These are phyloP conservation scores for Xylaria multiplex DNA, from an alignment of 2,329 filamentous ascomycete genomes.

Conservation along the genomic window DNA sequence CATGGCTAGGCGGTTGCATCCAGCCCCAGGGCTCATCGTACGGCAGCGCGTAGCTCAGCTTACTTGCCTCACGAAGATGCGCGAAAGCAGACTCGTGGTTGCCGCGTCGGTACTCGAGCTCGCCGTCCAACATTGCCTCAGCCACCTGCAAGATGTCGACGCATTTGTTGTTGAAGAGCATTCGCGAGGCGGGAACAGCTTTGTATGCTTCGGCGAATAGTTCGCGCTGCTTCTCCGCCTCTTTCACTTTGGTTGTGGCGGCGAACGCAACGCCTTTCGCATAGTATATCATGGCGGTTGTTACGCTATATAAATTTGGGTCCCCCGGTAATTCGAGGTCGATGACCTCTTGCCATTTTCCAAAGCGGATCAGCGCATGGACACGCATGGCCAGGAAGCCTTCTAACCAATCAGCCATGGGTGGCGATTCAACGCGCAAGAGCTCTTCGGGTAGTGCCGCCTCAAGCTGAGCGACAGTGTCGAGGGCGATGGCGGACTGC, in stretches of 20 bases:
- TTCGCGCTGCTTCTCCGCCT: slow-evolving; percentile 63
- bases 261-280: slow-evolving; percentile 74
- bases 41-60: slow-evolving; percentile 69
- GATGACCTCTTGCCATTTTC: slow-evolving; percentile 74
- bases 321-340: slow-evolving; percentile 67
- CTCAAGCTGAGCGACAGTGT: slow-evolving; percentile 69
- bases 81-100: slow-evolving; percentile 68
- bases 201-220: slow-evolving; percentile 63
- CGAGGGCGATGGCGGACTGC: slow-evolving; percentile 68
- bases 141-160: slow-evolving; percentile 71
- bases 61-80: slow-evolving; percentile 66
- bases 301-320: slow-evolving; percentile 71
- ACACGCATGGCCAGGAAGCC: slow-evolving; percentile 73
- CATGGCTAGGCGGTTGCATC: slow-evolving; percentile 80
- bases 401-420: slow-evolving; percentile 84
- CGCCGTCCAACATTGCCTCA: slow-evolving; percentile 75
- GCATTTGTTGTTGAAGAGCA: slow-evolving; percentile 75
- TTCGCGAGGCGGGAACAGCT: slow-evolving; percentile 67
- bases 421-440: slow-evolving; percentile 71
- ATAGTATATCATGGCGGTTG: slow-evolving; percentile 74
- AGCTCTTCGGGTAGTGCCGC: slow-evolving; percentile 70
- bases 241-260: slow-evolving; percentile 62
- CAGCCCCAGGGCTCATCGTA: slow-evolving; percentile 83
- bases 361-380: slow-evolving; percentile 79
- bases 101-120: slow-evolving; percentile 74